Conservation (phyloP, 2,329 filamentous ascomycete species). For the Ciborinia camelliae region DNA sequence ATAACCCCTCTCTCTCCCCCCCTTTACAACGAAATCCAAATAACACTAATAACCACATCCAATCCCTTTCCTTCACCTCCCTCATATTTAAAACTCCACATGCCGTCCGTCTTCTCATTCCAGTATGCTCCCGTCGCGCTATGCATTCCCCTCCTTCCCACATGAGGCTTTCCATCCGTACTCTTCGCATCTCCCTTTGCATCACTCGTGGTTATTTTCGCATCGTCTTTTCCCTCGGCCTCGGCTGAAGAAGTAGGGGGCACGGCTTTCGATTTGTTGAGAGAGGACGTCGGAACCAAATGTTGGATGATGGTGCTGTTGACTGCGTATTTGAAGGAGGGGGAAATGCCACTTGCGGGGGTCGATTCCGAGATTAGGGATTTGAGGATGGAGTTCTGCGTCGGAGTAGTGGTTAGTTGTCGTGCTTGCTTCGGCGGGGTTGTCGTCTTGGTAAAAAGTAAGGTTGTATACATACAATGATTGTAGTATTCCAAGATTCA, state of each 20-base stretch:
- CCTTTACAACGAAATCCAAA: constrained; percentile 58
- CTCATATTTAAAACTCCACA: constrained; percentile 87
- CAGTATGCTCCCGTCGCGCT: constrained; percentile 81
- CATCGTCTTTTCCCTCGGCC: constrained; percentile 36
- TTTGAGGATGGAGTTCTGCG: constrained; percentile 73
- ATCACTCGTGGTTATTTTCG: constrained; percentile 55
- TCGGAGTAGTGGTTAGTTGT: constrained; percentile 19
- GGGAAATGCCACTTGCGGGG: constrained; percentile 51
- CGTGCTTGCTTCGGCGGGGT: background rate
- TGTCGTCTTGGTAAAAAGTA: background rate
- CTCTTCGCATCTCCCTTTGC: constrained; percentile 44
- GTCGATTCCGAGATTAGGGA: constrained; percentile 73
- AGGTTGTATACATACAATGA: constrained; percentile 69
- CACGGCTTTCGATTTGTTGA: constrained; percentile 54
- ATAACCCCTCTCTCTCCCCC: background rate
- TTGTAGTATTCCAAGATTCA: constrained; percentile 82
- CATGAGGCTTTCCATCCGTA: constrained; percentile 65
- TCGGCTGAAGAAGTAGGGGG: constrained; percentile 38
- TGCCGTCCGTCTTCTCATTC: constrained; percentile 87
- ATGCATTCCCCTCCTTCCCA: constrained; percentile 87
- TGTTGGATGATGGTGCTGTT: constrained; percentile 99
- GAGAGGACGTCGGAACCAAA: constrained; percentile 63
- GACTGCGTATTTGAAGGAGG: constrained; percentile 87
- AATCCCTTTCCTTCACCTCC: constrained; percentile 63
- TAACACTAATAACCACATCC: constrained; percentile 68